Percentiles rank a stretch among this genome's conserved stretches.
Conservation (phyloP, 1,284 basidiomycete species). For the Ustilago crameri region DNA sequence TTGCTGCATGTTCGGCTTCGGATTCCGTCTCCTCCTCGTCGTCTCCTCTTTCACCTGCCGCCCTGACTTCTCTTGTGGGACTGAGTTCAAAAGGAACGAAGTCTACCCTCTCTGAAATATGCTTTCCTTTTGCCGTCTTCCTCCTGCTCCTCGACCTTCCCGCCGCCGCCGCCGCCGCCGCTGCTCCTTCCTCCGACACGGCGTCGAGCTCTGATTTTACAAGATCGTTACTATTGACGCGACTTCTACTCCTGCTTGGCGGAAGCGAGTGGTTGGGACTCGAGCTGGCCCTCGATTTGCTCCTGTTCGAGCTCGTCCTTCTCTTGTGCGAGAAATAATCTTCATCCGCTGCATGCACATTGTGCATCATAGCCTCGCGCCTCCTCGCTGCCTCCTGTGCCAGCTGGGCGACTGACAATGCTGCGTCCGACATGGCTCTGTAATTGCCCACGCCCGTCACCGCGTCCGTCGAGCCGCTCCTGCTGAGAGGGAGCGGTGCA, state of each 20-base stretch:
- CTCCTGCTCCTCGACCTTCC: constrained; percentile 13
- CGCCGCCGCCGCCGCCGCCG: constrained; percentile 9
- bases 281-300: constrained; percentile 22
- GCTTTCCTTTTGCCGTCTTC: constrained; percentile 1
- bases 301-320: constrained; percentile 9
- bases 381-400: constrained; percentile 48
- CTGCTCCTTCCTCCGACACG: background rate
- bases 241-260: constrained; percentile 12
- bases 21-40: constrained; percentile 23
- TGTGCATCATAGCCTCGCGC: constrained; percentile 30
- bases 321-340: constrained; percentile 34
- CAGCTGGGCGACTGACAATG: constrained; percentile 49
- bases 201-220: no score
- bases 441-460: constrained; percentile 28
- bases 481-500: constrained; percentile 17
- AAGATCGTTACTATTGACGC: constrained; percentile 35
- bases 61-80: constrained; percentile 30
- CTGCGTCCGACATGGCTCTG: constrained; percentile 48
- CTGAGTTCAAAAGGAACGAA: constrained; percentile 31
- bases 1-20: constrained; percentile 2
- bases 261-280: constrained; percentile 21
- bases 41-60: constrained; percentile 5
- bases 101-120: constrained; percentile 7
- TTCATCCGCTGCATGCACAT: constrained; percentile 11
- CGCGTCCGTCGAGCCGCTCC: constrained; percentile 17